A percentile compares a stretch with the other conserved stretches of the same genome.
Evolutionary conservation across 2,329 filamentous ascomycete genomes (phyloP).

Genomic region (Leptographium wingfieldii): DNA sequence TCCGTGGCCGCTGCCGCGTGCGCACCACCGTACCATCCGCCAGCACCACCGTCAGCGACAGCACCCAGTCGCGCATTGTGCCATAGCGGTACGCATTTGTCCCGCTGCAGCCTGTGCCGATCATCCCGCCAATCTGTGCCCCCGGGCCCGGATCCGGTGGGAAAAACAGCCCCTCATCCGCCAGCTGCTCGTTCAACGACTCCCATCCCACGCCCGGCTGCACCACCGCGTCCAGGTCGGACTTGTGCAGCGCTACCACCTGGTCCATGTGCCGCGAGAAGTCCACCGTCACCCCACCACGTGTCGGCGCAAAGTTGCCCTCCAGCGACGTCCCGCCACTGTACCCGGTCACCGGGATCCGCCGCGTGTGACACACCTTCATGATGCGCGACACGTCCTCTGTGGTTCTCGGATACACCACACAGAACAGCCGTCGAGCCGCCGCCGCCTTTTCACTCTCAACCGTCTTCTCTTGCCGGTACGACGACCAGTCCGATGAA

Average conservation of each 20-base stretch:
- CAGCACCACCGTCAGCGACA: slow-evolving; percentile 75
- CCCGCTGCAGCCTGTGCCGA: slow-evolving; percentile 60
- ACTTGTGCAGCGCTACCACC: slow-evolving; percentile 63
- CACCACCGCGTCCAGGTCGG: slow-evolving; percentile 63
- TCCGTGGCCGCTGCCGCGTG: slow-evolving; percentile 75
- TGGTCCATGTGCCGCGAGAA: slow-evolving; percentile 80
- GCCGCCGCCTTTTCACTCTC: slow-evolving; percentile 17
- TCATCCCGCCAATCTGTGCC: slow-evolving; percentile 85
- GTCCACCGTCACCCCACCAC: slow-evolving; percentile 63
- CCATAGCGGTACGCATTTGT: slow-evolving; percentile 90
- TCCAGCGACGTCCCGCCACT: slow-evolving; percentile 83
- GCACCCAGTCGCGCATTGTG: slow-evolving; percentile 90
- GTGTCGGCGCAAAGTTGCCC: slow-evolving; percentile 74
- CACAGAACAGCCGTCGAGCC: slow-evolving; percentile 46
- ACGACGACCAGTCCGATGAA: slow-evolving; percentile 51
- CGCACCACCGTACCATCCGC: slow-evolving; percentile 85
- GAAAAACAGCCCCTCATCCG: slow-evolving; percentile 69
- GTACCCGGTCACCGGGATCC: slow-evolving; percentile 77
- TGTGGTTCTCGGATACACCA: slow-evolving; percentile 66
- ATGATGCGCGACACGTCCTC: slow-evolving; percentile 78
- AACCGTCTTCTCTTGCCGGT: slow-evolving; percentile 21
- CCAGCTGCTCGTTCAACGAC: slow-evolving; percentile 64
- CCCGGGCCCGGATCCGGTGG: slow-evolving; percentile 84
- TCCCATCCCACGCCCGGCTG: slow-evolving; percentile 84
- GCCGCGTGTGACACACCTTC: slow-evolving; percentile 71